phyloP scores from a whole-genome alignment of 441 rosid genomes.

The Arabidopsis lyrata region DNA sequence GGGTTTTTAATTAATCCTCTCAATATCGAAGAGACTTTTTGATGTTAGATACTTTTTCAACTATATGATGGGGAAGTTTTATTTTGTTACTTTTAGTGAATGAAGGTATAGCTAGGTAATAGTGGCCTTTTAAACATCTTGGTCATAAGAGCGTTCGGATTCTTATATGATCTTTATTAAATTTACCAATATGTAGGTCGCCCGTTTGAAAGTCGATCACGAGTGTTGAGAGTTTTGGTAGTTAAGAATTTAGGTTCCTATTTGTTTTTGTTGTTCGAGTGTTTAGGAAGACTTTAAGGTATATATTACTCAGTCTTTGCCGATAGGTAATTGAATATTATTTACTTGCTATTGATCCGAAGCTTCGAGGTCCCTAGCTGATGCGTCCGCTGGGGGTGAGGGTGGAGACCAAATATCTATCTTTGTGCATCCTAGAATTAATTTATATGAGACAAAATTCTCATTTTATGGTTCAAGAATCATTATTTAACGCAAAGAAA shows the following conservation, averaged over 20 bases:
- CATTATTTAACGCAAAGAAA: not conserved
- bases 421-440: not conserved
- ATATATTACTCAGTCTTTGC: not conserved
- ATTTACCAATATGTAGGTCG: not conserved
- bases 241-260: not conserved
- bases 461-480: not conserved
- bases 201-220: not conserved
- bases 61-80: too few relatives aligned
- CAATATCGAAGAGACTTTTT: too few relatives aligned
- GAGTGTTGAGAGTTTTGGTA: not conserved
- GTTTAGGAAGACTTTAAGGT: slow-evolving; percentile 1
- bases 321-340: not conserved
- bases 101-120: not conserved
- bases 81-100: not conserved
- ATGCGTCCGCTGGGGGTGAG: too few relatives aligned
- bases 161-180: not conserved
- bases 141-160: not conserved
- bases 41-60: too few relatives aligned
- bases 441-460: too few relatives aligned
- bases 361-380: not conserved
- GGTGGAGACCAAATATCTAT: too few relatives aligned
- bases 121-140: not conserved
- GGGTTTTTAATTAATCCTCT: too few relatives aligned
- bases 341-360: not conserved
- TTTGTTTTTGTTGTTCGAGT: slow-evolving; percentile 5